These are phyloP conservation scores for Suillus plorans DNA, from an alignment of 768 basidiomycete species.

Conservation along the genomic window DNA sequence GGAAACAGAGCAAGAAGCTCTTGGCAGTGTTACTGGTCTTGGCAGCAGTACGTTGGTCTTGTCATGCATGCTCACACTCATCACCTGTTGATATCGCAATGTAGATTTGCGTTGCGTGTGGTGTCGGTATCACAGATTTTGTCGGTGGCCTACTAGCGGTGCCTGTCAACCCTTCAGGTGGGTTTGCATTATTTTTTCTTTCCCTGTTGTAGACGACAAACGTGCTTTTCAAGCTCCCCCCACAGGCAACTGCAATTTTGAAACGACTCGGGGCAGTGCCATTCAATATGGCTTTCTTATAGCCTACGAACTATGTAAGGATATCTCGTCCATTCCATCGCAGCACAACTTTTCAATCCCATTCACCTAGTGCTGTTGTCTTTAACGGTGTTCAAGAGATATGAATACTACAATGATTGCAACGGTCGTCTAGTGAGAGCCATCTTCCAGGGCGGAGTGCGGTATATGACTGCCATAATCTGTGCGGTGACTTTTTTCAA, in stretches of 20 bases:
- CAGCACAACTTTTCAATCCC: too few species aligned
- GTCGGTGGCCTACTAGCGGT: background rate
- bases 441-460: background rate
- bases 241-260: background rate
- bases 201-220: background rate
- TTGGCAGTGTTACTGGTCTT: background rate
- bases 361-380: background rate
- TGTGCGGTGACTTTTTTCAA: background rate
- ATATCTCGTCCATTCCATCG: background rate
- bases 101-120: background rate
- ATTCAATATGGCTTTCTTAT: background rate
- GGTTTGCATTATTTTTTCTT: background rate
- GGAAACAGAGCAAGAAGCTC: slow-evolving; percentile 2
- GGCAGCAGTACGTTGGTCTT: slow-evolving; percentile 2
- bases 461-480: slow-evolving; percentile 1
- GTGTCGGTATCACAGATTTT: background rate
- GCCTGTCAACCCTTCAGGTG: background rate
- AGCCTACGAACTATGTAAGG: background rate
- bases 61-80: background rate
- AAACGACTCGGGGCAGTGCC: background rate
- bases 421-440: background rate
- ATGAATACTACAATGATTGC: background rate
- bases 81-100: background rate
- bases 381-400: slow-evolving; percentile 1
- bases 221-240: background rate